phyloP scores from a whole-genome alignment of 495 filamentous ascomycete species.

The Sphaerosporella brunnea region DNA sequence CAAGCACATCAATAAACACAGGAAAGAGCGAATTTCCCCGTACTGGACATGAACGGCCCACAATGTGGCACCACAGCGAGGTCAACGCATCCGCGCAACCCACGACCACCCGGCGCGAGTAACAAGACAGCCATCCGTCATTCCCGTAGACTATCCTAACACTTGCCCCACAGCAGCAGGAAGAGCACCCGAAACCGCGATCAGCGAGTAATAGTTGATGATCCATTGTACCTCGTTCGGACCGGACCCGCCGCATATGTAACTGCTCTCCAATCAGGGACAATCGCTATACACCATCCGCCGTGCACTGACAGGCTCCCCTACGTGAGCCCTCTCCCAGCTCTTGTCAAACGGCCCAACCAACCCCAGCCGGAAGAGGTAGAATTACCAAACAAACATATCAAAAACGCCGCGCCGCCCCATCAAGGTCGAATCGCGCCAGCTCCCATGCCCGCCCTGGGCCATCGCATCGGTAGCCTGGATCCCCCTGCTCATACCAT shows the following conservation, averaged over 20 bases:
- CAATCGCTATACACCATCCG: too few species aligned
- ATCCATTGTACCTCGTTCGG: slow-evolving; percentile 55
- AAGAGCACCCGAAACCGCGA: slow-evolving; percentile 56
- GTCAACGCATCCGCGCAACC: slow-evolving; percentile 43
- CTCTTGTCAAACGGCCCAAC: too few species aligned
- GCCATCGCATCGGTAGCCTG: not conserved
- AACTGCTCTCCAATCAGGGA: slow-evolving; percentile 39
- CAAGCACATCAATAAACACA: slow-evolving; percentile 52
- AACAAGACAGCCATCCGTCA: slow-evolving; percentile 46
- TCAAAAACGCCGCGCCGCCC: slow-evolving; percentile 40
- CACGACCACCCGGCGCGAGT: slow-evolving; percentile 47
- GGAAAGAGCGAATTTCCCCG: slow-evolving; percentile 50
- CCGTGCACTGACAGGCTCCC: slow-evolving; percentile 44
- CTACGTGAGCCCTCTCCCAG: slow-evolving; percentile 39
- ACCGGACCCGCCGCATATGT: slow-evolving; percentile 35
- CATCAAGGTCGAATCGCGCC: slow-evolving; percentile 29
- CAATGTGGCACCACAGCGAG: too few species aligned
- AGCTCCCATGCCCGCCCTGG: slow-evolving; percentile 18
- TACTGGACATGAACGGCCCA: slow-evolving; percentile 45
- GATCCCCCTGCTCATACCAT: not conserved
- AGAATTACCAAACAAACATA: slow-evolving; percentile 33
- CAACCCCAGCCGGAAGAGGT: too few species aligned
- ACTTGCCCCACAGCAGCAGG: slow-evolving; percentile 52
- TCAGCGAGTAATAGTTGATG: slow-evolving; percentile 42
- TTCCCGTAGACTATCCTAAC: slow-evolving; percentile 61